These are phyloP conservation scores for Lindgomyces ingoldianus DNA, from an alignment of 495 filamentous ascomycete genomes.

Conservation along the genomic window DNA sequence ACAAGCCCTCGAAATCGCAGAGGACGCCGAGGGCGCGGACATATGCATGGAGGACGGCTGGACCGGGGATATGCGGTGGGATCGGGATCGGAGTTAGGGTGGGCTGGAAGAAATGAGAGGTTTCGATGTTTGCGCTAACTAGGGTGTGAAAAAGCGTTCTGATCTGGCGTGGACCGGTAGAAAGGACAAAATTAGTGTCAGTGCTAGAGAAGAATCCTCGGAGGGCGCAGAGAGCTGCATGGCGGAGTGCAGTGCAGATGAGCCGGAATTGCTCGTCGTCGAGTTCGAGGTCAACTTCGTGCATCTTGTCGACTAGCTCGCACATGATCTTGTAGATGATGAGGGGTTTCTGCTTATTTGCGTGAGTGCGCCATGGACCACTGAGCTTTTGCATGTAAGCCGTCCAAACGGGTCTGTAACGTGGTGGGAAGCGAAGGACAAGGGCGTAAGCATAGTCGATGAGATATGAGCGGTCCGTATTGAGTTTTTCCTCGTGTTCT, in stretches of 20 bases:
- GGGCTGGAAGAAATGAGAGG: not conserved
- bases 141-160: conserved; percentile 25
- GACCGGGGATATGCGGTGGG: conserved; percentile 20
- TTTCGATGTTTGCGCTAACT: not conserved
- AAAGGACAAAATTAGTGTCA: not conserved
- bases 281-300: conserved; percentile 28
- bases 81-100: not conserved
- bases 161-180: not conserved
- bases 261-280: conserved; percentile 37
- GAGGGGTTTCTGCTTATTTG: not conserved
- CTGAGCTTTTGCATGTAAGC: conserved; percentile 17
- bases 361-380: not conserved
- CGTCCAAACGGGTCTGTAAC: conserved; percentile 29
- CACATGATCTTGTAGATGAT: conserved; percentile 12
- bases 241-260: conserved; percentile 5
- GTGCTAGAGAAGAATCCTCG: not conserved
- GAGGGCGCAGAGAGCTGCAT: conserved; percentile 4
- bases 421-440: conserved; percentile 8
- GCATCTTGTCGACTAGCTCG: conserved; percentile 12
- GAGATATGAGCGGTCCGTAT: conserved; percentile 22
- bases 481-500: conserved; percentile 20
- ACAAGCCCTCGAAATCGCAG: conserved; percentile 40
- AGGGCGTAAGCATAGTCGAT: conserved; percentile 29
- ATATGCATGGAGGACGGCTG: conserved; percentile 42
- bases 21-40: conserved; percentile 44